These are phyloP conservation scores for Schizothecium vesticola DNA, from an alignment of 495 filamentous ascomycete genomes.

Conservation along the genomic window DNA sequence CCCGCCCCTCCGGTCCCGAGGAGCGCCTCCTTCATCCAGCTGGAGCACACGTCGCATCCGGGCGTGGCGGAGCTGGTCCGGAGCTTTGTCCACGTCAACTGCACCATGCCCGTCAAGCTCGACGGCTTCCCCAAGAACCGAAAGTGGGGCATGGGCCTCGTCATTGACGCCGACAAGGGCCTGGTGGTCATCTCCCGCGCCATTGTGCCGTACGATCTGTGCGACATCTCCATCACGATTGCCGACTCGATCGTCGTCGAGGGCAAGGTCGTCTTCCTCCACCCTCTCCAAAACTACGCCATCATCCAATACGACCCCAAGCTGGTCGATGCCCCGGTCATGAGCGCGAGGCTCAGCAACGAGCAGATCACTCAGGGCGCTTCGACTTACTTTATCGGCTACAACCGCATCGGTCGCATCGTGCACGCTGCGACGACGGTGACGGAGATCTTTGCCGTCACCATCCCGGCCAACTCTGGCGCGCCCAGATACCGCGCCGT, in stretches of 20 bases:
- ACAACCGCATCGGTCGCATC: conserved; percentile 90
- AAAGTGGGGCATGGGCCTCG: conserved; percentile 91
- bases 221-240: conserved; percentile 90
- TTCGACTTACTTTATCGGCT: conserved; percentile 91
- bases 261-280: conserved; percentile 92
- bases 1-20: conserved; percentile 62
- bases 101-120: conserved; percentile 88
- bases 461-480: conserved; percentile 85
- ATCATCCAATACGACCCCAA: conserved; percentile 92
- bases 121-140: conserved; percentile 90
- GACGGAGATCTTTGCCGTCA: conserved; percentile 95
- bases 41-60: conserved; percentile 83
- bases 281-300: conserved; percentile 96
- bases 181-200: conserved; percentile 90
- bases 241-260: conserved; percentile 92
- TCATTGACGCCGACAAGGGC: conserved; percentile 93
- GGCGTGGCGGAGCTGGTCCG: conserved; percentile 86
- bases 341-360: conserved; percentile 76
- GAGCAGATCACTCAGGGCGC: conserved; percentile 81
- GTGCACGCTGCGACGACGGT: conserved; percentile 92
- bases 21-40: conserved; percentile 81
- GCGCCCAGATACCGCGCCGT: conserved; percentile 93
- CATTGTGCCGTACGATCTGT: conserved; percentile 91
- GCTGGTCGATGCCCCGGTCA: conserved; percentile 86
- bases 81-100: conserved; percentile 90